Conservation (phyloP, 1,284 basidiomycete species). For the Salmacisia buchloeana region DNA sequence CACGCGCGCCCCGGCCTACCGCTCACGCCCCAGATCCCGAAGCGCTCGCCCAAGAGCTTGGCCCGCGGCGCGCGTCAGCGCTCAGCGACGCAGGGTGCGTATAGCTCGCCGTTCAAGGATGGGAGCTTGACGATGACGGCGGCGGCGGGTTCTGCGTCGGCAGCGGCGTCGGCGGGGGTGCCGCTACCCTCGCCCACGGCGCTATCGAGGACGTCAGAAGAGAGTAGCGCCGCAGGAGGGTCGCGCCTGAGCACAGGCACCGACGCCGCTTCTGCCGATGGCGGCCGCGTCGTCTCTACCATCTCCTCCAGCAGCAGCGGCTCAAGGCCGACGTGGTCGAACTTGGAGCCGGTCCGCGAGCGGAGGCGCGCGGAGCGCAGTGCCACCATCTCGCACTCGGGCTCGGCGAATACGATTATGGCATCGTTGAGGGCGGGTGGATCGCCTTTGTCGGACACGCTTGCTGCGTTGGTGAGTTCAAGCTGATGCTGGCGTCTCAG, state of each 20-base stretch:
- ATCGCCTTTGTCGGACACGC: no score
- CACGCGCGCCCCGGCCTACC: neutral
- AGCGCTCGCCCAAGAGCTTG: neutral
- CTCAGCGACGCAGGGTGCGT: neutral
- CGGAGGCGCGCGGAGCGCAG: no score
- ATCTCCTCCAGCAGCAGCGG: neutral
- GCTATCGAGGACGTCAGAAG: neutral
- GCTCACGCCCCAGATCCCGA: neutral
- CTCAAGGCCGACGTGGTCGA: no score
- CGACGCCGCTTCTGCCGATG: neutral
- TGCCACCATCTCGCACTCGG: no score
- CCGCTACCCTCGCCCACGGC: neutral
- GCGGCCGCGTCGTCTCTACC: neutral
- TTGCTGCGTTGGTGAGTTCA: no score
- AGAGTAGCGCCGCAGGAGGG: neutral
- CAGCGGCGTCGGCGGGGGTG: neutral
- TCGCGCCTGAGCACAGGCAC: neutral
- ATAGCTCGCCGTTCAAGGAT: neutral
- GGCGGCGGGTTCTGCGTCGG: neutral
- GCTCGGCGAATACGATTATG: no score
- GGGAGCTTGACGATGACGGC: no score
- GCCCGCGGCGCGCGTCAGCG: neutral
- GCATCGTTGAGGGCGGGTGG: no score
- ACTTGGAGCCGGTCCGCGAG: no score
- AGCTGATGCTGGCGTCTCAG: no score